Base-by-base conservation (phyloP, 1,139 yeast species). In the Zhuliangozyma parablackwelliae region DNA sequence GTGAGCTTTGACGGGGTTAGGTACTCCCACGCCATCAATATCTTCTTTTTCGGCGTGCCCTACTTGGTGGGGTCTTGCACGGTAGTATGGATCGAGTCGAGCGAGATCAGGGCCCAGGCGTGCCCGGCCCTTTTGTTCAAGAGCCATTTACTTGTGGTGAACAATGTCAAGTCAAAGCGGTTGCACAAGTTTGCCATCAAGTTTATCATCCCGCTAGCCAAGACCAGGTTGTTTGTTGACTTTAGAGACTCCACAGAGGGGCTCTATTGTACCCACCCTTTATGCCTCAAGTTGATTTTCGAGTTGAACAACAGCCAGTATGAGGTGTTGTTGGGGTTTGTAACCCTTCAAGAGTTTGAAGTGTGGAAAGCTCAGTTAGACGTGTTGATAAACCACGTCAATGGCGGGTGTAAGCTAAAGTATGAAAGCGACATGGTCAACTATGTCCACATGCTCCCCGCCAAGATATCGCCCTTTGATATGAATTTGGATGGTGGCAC, bases 181-280 rank as follows among this genome's bases (percentile, higher is more conserved):
- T 26, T 28, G 16, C 26, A 26, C 30, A 40, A 49, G 45, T 54
- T 53, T 29, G 62, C 59, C 3, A 63, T 73, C 7, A 59, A 55
- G 21, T 75, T 78, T 42, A 57, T 78, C 12, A 61, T 80, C 6
- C 81, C 85, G 0, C 53, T 78, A 16, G 47, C 69, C 3, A 59
- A 61, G 23, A 59, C 70, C 35, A 48, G 49, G 27, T 29, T 72
- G 9, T 28, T 48, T 4, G 45, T 42, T 13, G 50, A 55, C 16
- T 35, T 42, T 5, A 42, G 39, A 16, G 66, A 65, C 6, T 57
- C 56, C 13, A 48, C 48, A 9, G 63, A 61, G 11, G 81, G 80
- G 1, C 48, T 75, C 35, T 55, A 47, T 38, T 51, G 73, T 0
- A 48, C 45, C 5, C 60, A 58, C 42, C 54, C 59, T 0, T 46